Evolutionary conservation across 2,329 filamentous ascomycete species (phyloP).

Genomic region (Pestalotiopsis sp.): DNA sequence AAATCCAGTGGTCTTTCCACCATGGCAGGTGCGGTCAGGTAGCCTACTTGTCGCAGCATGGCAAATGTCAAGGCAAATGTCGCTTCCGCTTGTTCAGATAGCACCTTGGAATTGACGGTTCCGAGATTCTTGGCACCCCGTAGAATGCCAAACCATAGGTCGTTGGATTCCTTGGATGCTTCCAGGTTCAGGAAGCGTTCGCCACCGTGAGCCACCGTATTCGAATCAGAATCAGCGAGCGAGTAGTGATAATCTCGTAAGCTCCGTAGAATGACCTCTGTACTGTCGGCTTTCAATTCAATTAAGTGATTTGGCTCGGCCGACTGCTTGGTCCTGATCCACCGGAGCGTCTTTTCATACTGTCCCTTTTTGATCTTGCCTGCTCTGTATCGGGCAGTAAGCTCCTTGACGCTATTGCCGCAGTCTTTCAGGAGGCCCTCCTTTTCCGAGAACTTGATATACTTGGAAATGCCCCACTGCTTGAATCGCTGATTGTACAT

Average conservation of each 20-base stretch:
- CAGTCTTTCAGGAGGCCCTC: not conserved
- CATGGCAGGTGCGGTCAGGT: conserved; percentile 4
- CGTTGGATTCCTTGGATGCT: not conserved
- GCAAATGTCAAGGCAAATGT: not conserved
- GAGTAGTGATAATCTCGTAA: conserved; percentile 1
- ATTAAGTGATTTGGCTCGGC: too few relatives aligned
- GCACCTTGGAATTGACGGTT: not conserved
- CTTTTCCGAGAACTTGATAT: conserved; percentile 2
- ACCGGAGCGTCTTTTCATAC: conserved; percentile 7
- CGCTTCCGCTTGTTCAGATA: not conserved
- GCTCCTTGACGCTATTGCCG: not conserved
- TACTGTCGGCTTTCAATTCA: not conserved
- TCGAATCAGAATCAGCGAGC: not conserved
- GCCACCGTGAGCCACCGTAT: not conserved
- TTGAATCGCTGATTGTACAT: conserved; percentile 10
- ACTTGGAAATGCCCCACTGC: not conserved
- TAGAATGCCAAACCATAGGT: conserved; percentile 2
- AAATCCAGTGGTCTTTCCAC: not conserved
- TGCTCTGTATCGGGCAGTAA: not conserved
- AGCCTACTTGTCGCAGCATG: not conserved
- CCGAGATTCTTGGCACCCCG: not conserved
- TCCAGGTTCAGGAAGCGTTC: not conserved
- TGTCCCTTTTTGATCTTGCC: not conserved
- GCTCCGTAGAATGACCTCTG: not conserved
- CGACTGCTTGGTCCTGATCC: not conserved